Conservation (phyloP, 1,139 yeast genomes). For the Sugiyamaella japonica region DNA sequence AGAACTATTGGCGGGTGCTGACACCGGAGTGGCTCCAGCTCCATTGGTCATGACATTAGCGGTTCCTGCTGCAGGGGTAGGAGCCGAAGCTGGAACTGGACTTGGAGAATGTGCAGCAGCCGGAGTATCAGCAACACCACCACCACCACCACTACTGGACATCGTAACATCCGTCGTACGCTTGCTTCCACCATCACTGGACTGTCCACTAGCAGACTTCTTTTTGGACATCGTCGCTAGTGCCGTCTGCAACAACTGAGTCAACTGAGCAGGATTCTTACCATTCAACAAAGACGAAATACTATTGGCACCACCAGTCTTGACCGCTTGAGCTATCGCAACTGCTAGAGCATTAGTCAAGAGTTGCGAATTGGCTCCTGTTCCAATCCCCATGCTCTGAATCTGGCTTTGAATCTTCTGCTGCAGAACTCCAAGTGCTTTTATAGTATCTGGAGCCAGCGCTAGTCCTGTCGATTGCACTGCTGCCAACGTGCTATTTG, state of each 20-base stretch:
- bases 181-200: not conserved
- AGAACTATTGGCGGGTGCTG: not conserved
- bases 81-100: conserved; percentile 6
- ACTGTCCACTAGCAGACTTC: conserved; percentile 15
- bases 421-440: conserved; percentile 39
- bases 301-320: conserved; percentile 68
- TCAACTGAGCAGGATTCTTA: conserved; percentile 83
- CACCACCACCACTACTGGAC: not conserved
- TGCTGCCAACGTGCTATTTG: conserved; percentile 17
- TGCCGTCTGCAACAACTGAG: conserved; percentile 79
- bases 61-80: not conserved
- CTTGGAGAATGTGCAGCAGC: no score
- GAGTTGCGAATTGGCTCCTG: conserved; percentile 49
- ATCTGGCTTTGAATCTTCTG: conserved; percentile 42
- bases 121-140: conserved; percentile 1
- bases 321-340: conserved; percentile 89
- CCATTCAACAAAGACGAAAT: conserved; percentile 71
- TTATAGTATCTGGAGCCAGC: conserved; percentile 40
- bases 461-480: conserved; percentile 29
- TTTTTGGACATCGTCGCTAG: conserved; percentile 51
- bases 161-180: conserved; percentile 6
- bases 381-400: conserved; percentile 36
- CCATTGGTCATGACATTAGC: not conserved
- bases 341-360: conserved; percentile 91
- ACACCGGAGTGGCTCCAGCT: not conserved